These are phyloP conservation scores for Botryotinia globosa DNA, from an alignment of 2,329 filamentous ascomycete genomes.

Conservation along the genomic window DNA sequence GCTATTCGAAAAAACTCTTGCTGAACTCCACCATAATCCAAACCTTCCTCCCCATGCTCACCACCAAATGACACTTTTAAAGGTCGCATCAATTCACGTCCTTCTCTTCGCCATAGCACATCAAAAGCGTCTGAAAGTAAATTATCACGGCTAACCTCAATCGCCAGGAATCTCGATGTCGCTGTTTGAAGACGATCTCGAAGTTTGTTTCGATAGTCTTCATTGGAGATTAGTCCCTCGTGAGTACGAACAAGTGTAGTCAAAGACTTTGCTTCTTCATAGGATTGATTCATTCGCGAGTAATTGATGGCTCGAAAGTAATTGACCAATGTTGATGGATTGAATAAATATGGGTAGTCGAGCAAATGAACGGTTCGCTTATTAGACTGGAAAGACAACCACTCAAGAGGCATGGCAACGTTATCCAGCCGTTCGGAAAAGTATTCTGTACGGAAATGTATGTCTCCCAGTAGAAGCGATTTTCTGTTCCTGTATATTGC, in stretches of 20 bases:
- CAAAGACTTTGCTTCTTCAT: constrained; percentile 64
- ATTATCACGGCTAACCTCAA: constrained; percentile 65
- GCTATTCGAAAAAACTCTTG: constrained; percentile 92
- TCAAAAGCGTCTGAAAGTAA: constrained; percentile 75
- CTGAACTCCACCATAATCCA: constrained; percentile 92
- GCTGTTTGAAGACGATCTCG: constrained; percentile 63
- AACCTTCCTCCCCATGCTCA: constrained; percentile 78
- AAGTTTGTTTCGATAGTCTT: constrained; percentile 59
- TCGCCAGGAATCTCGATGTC: constrained; percentile 67
- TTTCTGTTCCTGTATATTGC: constrained; percentile 65
- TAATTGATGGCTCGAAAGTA: constrained; percentile 91
- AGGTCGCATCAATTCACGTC: constrained; percentile 76
- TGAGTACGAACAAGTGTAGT: constrained; percentile 54
- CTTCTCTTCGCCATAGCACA: constrained; percentile 84
- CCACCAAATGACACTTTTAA: constrained; percentile 86
- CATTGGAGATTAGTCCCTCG: constrained; percentile 54
- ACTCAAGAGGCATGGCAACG: constrained; percentile 70
- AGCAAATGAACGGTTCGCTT: constrained; percentile 70
- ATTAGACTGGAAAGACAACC: constrained; percentile 60
- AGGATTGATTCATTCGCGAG: constrained; percentile 76
- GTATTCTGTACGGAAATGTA: constrained; percentile 72
- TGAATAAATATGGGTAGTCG: constrained; percentile 78
- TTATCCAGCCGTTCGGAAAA: constrained; percentile 73
- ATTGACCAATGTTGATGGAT: constrained; percentile 65
- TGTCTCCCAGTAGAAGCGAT: constrained; percentile 61